A percentile compares a stretch with the other conserved stretches of the same genome.
Conservation (phyloP, 148 eudicot species). For the Hydrangea macrophylla region DNA sequence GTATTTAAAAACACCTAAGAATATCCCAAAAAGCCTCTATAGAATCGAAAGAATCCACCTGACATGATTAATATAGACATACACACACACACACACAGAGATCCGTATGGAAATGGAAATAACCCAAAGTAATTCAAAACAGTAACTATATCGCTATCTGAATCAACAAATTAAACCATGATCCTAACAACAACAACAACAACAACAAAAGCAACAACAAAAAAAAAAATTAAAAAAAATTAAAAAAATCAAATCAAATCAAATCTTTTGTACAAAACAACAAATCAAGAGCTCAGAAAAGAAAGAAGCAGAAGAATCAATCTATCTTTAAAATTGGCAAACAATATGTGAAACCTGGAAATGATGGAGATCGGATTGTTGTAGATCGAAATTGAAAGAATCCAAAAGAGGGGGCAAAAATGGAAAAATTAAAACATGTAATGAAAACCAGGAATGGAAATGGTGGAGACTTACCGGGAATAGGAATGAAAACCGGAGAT, state of each 20-base stretch:
- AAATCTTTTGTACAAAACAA: not conserved
- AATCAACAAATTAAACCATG: not conserved
- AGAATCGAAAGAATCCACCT: not conserved
- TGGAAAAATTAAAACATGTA: not conserved
- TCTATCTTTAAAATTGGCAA: too few relatives aligned
- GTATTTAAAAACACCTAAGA: too few relatives aligned
- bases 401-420: not conserved
- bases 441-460: not conserved
- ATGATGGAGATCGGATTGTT: conserved; percentile 19
- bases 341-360: conserved; percentile 11
- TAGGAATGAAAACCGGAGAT: conserved; percentile 11
- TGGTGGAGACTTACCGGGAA: not conserved
- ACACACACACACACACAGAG: not conserved
- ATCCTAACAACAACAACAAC: too few relatives aligned
- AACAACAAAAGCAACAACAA: too few relatives aligned
- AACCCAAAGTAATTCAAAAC: not conserved
- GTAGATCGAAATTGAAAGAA: too few relatives aligned
- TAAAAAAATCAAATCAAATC: conserved; percentile 18
- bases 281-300: too few relatives aligned
- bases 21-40: not conserved
- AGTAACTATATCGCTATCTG: not conserved
- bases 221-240: conserved; percentile 1
- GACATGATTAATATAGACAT: not conserved
- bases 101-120: not conserved
- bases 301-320: not conserved